phyloP scores from a whole-genome alignment of 2,329 filamentous ascomycete genomes.

The Aspergillus ochraceus region DNA sequence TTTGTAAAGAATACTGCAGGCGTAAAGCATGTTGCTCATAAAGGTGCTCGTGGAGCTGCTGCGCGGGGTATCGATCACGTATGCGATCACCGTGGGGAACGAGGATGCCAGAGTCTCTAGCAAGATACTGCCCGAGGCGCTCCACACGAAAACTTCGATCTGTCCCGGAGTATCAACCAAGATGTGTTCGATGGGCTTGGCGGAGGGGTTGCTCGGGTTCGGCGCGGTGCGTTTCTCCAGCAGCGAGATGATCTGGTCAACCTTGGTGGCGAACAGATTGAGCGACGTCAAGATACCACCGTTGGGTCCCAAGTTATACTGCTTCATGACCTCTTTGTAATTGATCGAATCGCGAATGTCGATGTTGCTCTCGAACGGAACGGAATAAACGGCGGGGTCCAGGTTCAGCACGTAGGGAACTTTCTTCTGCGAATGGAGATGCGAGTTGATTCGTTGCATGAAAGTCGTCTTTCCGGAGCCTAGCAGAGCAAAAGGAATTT shows the following conservation, averaged over 20 bases:
- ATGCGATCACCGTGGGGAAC: conserved; percentile 95
- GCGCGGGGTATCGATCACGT: conserved; percentile 94
- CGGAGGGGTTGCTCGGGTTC: conserved; percentile 44
- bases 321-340: conserved; percentile 99
- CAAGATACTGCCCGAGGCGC: conserved; percentile 88
- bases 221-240: conserved; percentile 83
- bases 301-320: conserved; percentile 96
- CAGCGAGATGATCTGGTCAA: conserved; percentile 87
- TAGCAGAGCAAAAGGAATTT: conserved; percentile 31
- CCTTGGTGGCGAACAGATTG: conserved; percentile 96
- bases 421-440: conserved; percentile 77
- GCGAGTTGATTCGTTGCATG: conserved; percentile 95
- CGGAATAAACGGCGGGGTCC: conserved; percentile 87
- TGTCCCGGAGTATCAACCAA: conserved; percentile 94
- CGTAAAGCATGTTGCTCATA: conserved; percentile 99
- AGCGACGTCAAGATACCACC: conserved; percentile 93
- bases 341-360: conserved; percentile 98
- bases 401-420: conserved; percentile 96
- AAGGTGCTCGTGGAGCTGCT: conserved; percentile 93
- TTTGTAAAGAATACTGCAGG: conserved; percentile 97
- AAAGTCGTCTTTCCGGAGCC: conserved; percentile 99
- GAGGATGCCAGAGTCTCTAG: conserved; percentile 89
- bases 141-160: conserved; percentile 99
- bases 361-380: conserved; percentile 96
- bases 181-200: conserved; percentile 73